A percentile compares a stretch with the other conserved stretches of the same genome.
These are phyloP conservation scores for Eurotiales sp. DNA, from an alignment of 2,329 filamentous ascomycete species.

Conservation along the genomic window DNA sequence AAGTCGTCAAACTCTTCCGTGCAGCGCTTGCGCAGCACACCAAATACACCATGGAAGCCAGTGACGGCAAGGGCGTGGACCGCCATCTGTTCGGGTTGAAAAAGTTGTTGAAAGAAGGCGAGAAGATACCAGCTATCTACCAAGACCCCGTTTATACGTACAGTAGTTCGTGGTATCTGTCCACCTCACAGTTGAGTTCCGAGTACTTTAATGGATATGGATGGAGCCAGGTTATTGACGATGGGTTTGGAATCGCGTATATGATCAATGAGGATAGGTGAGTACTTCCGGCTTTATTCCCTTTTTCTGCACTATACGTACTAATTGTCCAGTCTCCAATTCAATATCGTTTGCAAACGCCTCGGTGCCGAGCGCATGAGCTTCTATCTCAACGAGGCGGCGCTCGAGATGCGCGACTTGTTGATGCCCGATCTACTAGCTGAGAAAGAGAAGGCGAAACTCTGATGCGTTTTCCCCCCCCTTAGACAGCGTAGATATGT, in stretches of 20 bases:
- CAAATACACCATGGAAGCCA: conserved; percentile 85
- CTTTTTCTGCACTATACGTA: not conserved
- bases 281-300: conserved; percentile 22
- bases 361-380: conserved; percentile 90
- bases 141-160: conserved; percentile 82
- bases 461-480: conserved; percentile 52
- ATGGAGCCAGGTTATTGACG: conserved; percentile 96
- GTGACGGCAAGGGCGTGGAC: conserved; percentile 90
- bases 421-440: conserved; percentile 67
- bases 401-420: conserved; percentile 81
- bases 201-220: conserved; percentile 99
- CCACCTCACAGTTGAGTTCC: conserved; percentile 81
- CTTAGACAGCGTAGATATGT: not conserved
- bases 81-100: conserved; percentile 96
- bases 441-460: conserved; percentile 77
- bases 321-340: conserved; percentile 68
- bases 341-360: conserved; percentile 94
- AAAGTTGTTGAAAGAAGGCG: conserved; percentile 75
- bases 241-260: conserved; percentile 95
- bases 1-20: conserved; percentile 71
- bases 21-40: conserved; percentile 77
- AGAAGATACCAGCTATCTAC: conserved; percentile 79
- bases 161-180: conserved; percentile 84
- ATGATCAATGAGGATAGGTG: conserved; percentile 99
- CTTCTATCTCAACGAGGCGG: conserved; percentile 92